Percentiles rank a stretch among this genome's conserved stretches.
These are phyloP conservation scores for Aeminium ludgeri DNA, from an alignment of 495 filamentous ascomycete genomes.

Conservation along the genomic window DNA sequence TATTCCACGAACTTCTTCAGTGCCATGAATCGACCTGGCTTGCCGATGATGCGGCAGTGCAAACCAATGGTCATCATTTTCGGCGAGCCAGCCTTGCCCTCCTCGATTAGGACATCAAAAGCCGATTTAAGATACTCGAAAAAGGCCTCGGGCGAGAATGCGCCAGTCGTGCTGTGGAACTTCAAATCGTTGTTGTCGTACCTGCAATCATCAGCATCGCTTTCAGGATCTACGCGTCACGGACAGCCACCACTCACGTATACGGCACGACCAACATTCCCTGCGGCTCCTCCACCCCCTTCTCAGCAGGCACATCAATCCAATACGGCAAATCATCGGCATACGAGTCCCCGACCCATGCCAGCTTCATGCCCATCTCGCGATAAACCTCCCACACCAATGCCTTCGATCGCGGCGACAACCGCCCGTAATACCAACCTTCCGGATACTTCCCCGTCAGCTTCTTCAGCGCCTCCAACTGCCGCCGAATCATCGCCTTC, in stretches of 20 bases:
- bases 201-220: conserved; percentile 1
- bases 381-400: conserved; percentile 26
- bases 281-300: conserved; percentile 18
- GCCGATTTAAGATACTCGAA: conserved; percentile 26
- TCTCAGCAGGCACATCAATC: conserved; percentile 28
- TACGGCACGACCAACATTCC: conserved; percentile 31
- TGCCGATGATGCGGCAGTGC: conserved; percentile 28
- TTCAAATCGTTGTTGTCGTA: conserved; percentile 30
- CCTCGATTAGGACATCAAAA: conserved; percentile 29
- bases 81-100: conserved; percentile 25
- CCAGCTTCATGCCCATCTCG: conserved; percentile 22
- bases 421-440: conserved; percentile 29
- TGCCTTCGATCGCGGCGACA: conserved; percentile 19
- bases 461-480: conserved; percentile 21
- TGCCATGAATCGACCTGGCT: conserved; percentile 28
- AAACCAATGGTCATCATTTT: conserved; percentile 31
- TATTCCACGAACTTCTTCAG: conserved; percentile 32
- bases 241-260: neutral
- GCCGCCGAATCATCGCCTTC: conserved; percentile 26
- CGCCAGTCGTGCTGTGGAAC: conserved; percentile 25
- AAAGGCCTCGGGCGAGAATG: conserved; percentile 21
- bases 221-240: neutral
- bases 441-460: conserved; percentile 23
- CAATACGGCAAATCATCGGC: conserved; percentile 31
- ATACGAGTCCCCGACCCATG: conserved; percentile 26